A percentile compares a stretch with the other conserved stretches of the same genome.
Evolutionary conservation across 1,139 yeast species (phyloP).

Genomic region (Nakaseomyces bracarensis): DNA sequence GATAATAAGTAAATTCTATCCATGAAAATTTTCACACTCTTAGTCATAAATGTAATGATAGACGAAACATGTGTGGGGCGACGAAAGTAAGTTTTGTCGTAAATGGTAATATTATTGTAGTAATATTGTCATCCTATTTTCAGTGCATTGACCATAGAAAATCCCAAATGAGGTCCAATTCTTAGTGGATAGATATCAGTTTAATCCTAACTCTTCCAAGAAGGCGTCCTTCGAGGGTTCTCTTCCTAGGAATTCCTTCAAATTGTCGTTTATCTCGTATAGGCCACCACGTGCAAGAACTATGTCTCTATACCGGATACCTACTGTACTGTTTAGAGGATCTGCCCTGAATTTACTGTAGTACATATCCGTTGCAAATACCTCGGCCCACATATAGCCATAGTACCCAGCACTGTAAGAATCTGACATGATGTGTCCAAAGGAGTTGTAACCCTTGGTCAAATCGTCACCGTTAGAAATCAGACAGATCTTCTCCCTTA

Average conservation of each 20-base stretch:
- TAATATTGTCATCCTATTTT: too few relatives aligned
- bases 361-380: conserved; percentile 77
- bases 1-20: too few relatives aligned
- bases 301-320: conserved; percentile 59
- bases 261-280: conserved; percentile 54
- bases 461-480: conserved; percentile 46
- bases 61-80: too few relatives aligned
- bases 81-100: too few relatives aligned
- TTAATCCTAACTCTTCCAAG: conserved; percentile 49
- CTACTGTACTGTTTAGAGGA: conserved; percentile 57
- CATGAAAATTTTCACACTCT: too few relatives aligned
- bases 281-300: conserved; percentile 69
- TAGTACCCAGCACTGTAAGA: conserved; percentile 84
- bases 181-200: background rate
- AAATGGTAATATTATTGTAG: too few relatives aligned
- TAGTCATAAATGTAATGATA: too few relatives aligned
- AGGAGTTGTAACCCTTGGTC: conserved; percentile 64
- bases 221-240: conserved; percentile 67
- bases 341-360: conserved; percentile 59
- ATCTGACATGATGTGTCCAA: conserved; percentile 70
- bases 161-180: too few relatives aligned
- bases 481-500: conserved; percentile 51
- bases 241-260: conserved; percentile 64
- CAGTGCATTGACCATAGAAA: too few relatives aligned
- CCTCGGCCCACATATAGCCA: conserved; percentile 80